Base-by-base conservation (phyloP, 78 protist genomes). In the Salpingoeca rosetta region DNA sequence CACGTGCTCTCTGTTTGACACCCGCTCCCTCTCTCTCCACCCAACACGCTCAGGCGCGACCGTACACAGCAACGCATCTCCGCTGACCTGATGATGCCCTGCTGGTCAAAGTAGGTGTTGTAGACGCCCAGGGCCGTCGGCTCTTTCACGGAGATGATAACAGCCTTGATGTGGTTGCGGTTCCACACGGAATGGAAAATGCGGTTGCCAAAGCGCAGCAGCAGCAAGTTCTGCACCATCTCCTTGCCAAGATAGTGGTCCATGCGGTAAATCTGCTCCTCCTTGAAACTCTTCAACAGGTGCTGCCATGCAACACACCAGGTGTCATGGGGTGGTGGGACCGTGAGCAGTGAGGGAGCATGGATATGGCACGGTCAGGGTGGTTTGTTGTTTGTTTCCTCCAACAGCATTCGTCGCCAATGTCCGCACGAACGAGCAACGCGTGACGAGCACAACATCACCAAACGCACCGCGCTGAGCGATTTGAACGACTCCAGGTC, bases 241-340 rank as follows among this genome's bases (percentile, higher is more conserved):
- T 95, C 98, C 88, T 96, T 96, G 44, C 98, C 98, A 0, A 96
- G 87, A 86, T 95, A 97, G 91, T 97, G 99, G 87, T 97, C 99
- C 74, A 97, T 95, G 57, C 98, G 92, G 92, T 82, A 95, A 25
- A 92, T 88, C n/a, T 38, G 82, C 17, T 87, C 88, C 81, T 95
- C 97, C 12, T n/a, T 38, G 37, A 91, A 94, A 42, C 86, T n/a
- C 39, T 77, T 25, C 43, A 76, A 41, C 38, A 97, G 87, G 42
- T 65, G 89, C n/a, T n/a, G n/a, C n/a, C n/a, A n/a, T n/a, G n/a
- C n/a, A n/a, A n/a, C n/a, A n/a, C n/a, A n/a, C n/a, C n/a, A n/a
- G n/a, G n/a, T n/a, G n/a, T n/a, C n/a, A n/a, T n/a, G n/a, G n/a
- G n/a, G n/a, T n/a, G n/a, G n/a, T n/a, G n/a, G n/a, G n/a, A n/a